Base-by-base conservation (phyloP, 73 alveolate species). In the Tetrahymena elliotti region DNA sequence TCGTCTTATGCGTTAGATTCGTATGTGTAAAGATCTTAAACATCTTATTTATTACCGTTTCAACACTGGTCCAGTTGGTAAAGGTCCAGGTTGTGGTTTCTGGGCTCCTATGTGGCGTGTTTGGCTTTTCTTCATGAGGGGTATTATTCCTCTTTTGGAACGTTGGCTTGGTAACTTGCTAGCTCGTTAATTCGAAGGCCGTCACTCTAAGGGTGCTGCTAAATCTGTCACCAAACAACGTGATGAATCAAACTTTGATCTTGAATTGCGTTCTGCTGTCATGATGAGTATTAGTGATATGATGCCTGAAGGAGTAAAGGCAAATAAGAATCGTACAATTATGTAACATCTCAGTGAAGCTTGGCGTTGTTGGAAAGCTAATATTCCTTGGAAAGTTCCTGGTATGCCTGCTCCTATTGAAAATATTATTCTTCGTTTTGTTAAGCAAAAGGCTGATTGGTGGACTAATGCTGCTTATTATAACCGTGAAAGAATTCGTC, bases 301-400 rank as follows among this genome's bases (percentile, higher is more conserved):
- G 99, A 99, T 99, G 99, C 99, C 99, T 15, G 99, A 99, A 96
- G 99, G 99, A 54, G 99, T 99, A 40, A 99, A 99, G 94, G 99
- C 99, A 15, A 99, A 99, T 97, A 99, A 99, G 96, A 98, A 99
- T 10, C 97, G 99, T 93, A 99, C 99, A 47, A 99, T 99, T 93
- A 94, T 99, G 97, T 99, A 99, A 97, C 99, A 99, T 97, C 97
- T 99, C 93, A 97, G 99, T 93, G 99, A 99, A 93, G 99, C 99
- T 83, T 99, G 99, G 99, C 97, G 99, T 94, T 99, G 99, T 95
- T 99, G 99, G 99, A 99, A 99, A 97, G 99, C 99, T 18, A 99
- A 99, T 97, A 99, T 99, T 53, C 99, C 99, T 0, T 99, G 99
- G 99, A 99, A 99, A 96, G 99, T 99, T 3, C 99, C 99, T 13